These are phyloP conservation scores for Linderina pennispora DNA, from an alignment of 192 early-diverging fungal species.

Conservation along the genomic window DNA sequence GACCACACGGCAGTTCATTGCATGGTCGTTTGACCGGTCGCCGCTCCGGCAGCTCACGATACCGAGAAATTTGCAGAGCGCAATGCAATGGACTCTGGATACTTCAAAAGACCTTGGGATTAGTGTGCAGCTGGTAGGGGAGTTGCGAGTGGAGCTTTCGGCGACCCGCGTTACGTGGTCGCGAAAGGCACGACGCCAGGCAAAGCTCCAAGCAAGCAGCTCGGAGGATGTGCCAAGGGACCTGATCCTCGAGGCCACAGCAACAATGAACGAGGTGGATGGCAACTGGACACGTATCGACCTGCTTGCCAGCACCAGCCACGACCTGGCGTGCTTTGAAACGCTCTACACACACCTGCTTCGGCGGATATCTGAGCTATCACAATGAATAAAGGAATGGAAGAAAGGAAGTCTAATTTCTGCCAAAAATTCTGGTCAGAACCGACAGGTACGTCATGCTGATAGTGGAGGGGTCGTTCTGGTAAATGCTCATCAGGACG, in stretches of 20 bases:
- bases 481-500: conserved; percentile 75
- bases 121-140: not conserved
- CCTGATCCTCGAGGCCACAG: not conserved
- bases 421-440: conserved; percentile 74
- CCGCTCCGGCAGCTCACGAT: conserved; percentile 5
- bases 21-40: conserved; percentile 30
- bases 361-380: too few species aligned
- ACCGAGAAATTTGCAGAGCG: not conserved
- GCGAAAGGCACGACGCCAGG: conserved; percentile 16
- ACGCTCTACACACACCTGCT: too few species aligned
- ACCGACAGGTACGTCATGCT: conserved; percentile 68
- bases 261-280: too few species aligned
- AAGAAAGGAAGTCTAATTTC: conserved; percentile 48
- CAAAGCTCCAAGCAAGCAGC: not conserved
- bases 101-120: conserved; percentile 6
- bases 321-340: too few species aligned
- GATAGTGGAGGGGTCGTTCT: conserved; percentile 68
- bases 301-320: too few species aligned
- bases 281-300: too few species aligned
- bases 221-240: not conserved
- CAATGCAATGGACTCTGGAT: conserved; percentile 2
- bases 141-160: not conserved
- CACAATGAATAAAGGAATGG: too few species aligned
- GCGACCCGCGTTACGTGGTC: conserved; percentile 16
- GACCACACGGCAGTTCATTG: conserved; percentile 36